Conservation (phyloP, 1,284 basidiomycete genomes). For the Exobasidium cylindrosporum region DNA sequence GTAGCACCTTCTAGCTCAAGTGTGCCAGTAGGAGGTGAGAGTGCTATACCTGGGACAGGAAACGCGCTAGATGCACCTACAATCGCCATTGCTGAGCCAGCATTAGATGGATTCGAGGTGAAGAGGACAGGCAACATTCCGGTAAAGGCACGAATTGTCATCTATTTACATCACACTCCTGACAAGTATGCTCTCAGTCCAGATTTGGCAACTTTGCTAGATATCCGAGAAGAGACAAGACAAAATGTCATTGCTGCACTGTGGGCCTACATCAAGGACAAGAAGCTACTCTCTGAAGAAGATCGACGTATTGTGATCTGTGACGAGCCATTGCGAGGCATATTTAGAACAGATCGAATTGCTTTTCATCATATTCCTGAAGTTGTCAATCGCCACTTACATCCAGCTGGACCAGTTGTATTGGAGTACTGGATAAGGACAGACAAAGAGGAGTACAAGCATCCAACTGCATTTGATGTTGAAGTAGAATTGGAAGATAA, state of each 20-base stretch:
- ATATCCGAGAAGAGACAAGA: constrained; percentile 80
- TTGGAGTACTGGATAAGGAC: constrained; percentile 67
- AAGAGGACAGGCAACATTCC: constrained; percentile 75
- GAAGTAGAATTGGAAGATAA: constrained; percentile 85
- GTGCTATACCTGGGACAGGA: constrained; percentile 12
- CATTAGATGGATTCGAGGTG: constrained; percentile 79
- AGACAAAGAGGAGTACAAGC: constrained; percentile 54
- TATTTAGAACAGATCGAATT: constrained; percentile 62
- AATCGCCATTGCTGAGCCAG: constrained; percentile 46
- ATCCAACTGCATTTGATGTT: constrained; percentile 71
- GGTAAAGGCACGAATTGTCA: constrained; percentile 72
- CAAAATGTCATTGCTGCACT: constrained; percentile 76
- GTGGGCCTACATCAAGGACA: constrained; percentile 88
- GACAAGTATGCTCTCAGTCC: constrained; percentile 79
- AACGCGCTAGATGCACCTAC: constrained; percentile 30
- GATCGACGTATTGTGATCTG: constrained; percentile 76
- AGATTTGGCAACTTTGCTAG: constrained; percentile 73
- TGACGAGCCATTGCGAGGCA: constrained; percentile 60
- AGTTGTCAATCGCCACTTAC: constrained; percentile 74
- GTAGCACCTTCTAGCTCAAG: constrained; percentile 28
- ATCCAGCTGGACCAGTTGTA: constrained; percentile 76
- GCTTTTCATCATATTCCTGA: constrained; percentile 81
- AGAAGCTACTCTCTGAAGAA: constrained; percentile 82
- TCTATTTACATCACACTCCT: constrained; percentile 81
- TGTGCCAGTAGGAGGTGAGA: constrained; percentile 26